Evolutionary conservation across 495 filamentous ascomycete species (phyloP).

Genomic region (Talaromyces proteolyticus): DNA sequence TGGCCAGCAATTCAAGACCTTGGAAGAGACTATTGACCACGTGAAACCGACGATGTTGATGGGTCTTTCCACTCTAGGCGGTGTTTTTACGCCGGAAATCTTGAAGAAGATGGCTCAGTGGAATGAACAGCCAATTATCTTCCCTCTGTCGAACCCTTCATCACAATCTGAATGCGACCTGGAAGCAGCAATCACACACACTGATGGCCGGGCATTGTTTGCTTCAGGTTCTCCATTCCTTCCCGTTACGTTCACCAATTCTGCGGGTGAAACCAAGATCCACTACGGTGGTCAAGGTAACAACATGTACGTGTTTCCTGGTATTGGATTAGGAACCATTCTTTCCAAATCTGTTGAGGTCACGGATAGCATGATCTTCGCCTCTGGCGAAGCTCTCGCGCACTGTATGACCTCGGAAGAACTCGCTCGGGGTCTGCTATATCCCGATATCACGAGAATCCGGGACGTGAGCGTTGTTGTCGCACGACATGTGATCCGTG

Average conservation of each 20-base stretch:
- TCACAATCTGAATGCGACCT: slow-evolving; percentile 97
- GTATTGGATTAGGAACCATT: slow-evolving; percentile 91
- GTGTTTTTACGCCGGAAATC: slow-evolving; percentile 86
- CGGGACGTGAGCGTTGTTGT: slow-evolving; percentile 85
- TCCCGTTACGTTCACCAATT: slow-evolving; percentile 52
- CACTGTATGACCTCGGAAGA: slow-evolving; percentile 75
- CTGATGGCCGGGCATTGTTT: slow-evolving; percentile 85
- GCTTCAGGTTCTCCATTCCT: slow-evolving; percentile 94
- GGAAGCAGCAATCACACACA: slow-evolving; percentile 83
- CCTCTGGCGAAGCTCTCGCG: slow-evolving; percentile 76
- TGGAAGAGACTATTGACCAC: slow-evolving; percentile 88
- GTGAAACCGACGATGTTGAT: slow-evolving; percentile 93
- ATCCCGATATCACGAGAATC: slow-evolving; percentile 90
- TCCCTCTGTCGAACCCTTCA: slow-evolving; percentile 90
- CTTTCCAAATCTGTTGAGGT: slow-evolving; percentile 82
- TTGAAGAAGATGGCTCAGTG: slow-evolving; percentile 78
- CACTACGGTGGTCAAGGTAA: slow-evolving; percentile 88
- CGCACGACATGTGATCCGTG: slow-evolving; percentile 87
- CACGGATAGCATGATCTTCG: slow-evolving; percentile 93
- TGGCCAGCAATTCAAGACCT: slow-evolving; percentile 83
- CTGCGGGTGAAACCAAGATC: slow-evolving; percentile 55
- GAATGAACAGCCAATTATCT: slow-evolving; percentile 79
- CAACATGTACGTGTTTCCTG: slow-evolving; percentile 97
- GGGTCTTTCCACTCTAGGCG: slow-evolving; percentile 89
- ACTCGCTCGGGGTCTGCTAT: slow-evolving; percentile 74